phyloP scores from a whole-genome alignment of 129 eudicot genomes.

The Centella asiatica region DNA sequence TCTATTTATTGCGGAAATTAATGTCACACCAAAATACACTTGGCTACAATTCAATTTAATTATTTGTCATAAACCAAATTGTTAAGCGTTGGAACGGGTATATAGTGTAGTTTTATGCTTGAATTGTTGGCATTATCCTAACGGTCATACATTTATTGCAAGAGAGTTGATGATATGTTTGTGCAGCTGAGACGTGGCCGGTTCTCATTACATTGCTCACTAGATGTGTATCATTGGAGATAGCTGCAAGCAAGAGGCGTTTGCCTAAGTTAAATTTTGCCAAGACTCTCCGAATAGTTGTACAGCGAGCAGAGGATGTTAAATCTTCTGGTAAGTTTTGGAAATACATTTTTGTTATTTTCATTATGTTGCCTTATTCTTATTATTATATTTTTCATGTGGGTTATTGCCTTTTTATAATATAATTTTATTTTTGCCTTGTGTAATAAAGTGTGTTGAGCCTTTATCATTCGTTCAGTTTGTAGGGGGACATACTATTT shows the following conservation, averaged over 20 bases:
- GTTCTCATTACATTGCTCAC: constrained; percentile 62
- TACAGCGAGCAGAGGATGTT: constrained; percentile 74
- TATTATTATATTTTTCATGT: background rate
- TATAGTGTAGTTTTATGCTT: background rate
- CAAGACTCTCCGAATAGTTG: constrained; percentile 69
- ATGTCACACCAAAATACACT: background rate
- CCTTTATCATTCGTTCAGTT: background rate
- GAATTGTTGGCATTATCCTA: background rate
- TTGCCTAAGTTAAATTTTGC: constrained; percentile 65
- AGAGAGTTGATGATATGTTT: too few species aligned
- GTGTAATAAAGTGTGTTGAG: too few species aligned
- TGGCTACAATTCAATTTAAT: background rate
- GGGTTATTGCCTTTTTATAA: too few species aligned
- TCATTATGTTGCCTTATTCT: constrained; percentile 7
- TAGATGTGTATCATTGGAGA: constrained; percentile 52
- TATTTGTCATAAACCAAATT: constrained; percentile 1
- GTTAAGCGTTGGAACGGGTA: background rate
- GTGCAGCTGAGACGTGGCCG: constrained; percentile 97
- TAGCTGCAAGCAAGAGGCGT: constrained; percentile 61
- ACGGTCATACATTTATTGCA: too few species aligned
- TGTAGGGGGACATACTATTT: constrained; percentile 1
- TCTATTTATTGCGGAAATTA: too few species aligned
- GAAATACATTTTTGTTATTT: constrained; percentile 1
- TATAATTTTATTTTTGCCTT: too few species aligned
- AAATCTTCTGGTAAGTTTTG: constrained; percentile 31